Evolutionary conservation across 176 grass and related monocot genomes (phyloP).

Genomic region (Zea luxurians): DNA sequence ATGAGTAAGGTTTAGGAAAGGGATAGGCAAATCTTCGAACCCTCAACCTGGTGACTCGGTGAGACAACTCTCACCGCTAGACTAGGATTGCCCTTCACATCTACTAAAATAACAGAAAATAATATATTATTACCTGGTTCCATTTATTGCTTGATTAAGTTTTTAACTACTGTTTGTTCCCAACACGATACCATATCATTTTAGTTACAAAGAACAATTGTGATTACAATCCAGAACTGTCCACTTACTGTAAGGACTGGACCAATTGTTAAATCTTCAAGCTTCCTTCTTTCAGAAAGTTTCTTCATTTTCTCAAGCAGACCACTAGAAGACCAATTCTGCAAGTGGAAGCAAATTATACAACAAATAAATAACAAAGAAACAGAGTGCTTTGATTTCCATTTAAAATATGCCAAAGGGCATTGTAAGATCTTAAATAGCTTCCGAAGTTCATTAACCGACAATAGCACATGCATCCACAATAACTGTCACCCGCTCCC

Average conservation of each 20-base stretch:
- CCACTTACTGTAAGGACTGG: slow-evolving; percentile 91
- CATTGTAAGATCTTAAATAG: not conserved
- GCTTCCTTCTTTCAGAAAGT: slow-evolving; percentile 80
- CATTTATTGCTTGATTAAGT: not conserved
- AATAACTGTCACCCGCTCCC: not conserved
- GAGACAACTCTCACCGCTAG: no score
- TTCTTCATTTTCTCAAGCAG: slow-evolving; percentile 79
- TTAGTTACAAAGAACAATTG: slow-evolving; percentile 20
- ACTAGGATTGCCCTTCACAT: not conserved
- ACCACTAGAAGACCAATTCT: slow-evolving; percentile 88
- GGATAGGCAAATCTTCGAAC: no score
- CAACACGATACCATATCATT: not conserved
- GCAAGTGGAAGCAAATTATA: slow-evolving; percentile 42
- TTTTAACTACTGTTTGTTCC: slow-evolving; percentile 2
- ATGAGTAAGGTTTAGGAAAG: no score
- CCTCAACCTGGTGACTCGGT: no score
- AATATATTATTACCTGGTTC: not conserved
- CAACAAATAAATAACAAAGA: slow-evolving; percentile 21
- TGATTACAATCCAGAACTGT: not conserved
- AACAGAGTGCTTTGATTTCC: not conserved
- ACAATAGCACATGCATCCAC: not conserved
- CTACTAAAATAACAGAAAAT: slow-evolving; percentile 16
- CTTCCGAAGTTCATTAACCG: slow-evolving; percentile 8
- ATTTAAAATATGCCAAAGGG: slow-evolving; percentile 14
- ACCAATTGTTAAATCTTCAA: slow-evolving; percentile 92